These are phyloP conservation scores for Teunomyces atbi DNA, from an alignment of 805 yeast species.

Conservation along the genomic window DNA sequence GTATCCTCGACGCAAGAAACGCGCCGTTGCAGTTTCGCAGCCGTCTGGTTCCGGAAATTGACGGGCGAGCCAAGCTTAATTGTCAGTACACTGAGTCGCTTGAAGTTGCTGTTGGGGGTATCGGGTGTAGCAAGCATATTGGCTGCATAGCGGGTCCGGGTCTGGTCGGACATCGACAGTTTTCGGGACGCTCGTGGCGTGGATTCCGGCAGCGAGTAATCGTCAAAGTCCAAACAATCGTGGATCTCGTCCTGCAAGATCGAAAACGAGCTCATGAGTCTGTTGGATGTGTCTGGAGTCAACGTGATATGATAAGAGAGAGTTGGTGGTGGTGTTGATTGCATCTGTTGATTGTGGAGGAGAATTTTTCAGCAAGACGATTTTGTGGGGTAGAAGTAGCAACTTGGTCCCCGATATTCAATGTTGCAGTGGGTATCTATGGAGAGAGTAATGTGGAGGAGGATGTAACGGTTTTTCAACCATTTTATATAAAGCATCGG, in stretches of 20 bases:
- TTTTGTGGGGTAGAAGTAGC: neutral
- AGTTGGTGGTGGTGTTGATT: neutral
- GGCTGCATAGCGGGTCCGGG: neutral
- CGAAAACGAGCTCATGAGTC: neutral
- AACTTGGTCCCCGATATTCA: neutral
- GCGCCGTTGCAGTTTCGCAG: neutral
- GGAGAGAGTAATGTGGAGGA: no score
- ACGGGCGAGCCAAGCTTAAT: neutral
- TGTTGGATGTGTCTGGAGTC: neutral
- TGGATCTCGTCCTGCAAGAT: neutral
- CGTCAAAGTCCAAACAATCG: neutral
- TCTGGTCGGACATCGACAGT: neutral
- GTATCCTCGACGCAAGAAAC: conserved; percentile 1
- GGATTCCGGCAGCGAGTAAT: neutral
- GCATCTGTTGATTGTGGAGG: no score
- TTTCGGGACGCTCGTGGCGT: neutral
- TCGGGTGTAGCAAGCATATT: neutral
- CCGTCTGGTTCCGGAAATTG: neutral
- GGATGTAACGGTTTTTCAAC: neutral
- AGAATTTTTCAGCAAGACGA: no score
- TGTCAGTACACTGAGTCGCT: neutral
- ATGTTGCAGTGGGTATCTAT: no score
- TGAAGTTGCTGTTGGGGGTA: neutral
- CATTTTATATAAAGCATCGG: neutral
- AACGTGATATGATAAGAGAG: neutral